phyloP scores from a whole-genome alignment of 2,329 filamentous ascomycete genomes.

The Ramichloridium luteum region DNA sequence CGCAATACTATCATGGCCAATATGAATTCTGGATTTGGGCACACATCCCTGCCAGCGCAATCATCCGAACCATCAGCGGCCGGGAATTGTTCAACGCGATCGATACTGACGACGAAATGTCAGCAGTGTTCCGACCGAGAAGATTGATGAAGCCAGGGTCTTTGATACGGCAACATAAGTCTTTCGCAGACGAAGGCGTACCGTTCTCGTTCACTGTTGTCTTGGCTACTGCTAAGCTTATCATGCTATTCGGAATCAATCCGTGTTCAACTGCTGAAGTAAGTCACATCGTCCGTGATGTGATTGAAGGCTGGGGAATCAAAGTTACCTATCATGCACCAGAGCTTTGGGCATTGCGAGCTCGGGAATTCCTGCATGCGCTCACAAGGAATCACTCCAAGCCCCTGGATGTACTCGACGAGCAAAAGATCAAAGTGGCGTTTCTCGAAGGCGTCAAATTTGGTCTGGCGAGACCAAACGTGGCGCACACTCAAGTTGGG shows the following conservation, averaged over 20 bases:
- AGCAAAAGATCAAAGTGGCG: not conserved
- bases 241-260: slow-evolving; percentile 1
- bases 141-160: not conserved
- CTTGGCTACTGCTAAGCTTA: slow-evolving; percentile 1
- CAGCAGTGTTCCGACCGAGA: not conserved
- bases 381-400: not conserved
- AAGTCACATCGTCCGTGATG: slow-evolving; percentile 1
- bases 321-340: not conserved
- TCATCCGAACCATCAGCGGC: slow-evolving; percentile 2
- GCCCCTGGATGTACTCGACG: not conserved
- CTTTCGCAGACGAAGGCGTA: not conserved
- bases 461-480: slow-evolving; percentile 1
- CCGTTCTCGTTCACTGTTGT: not conserved
- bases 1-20: not conserved
- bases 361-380: slow-evolving; percentile 1
- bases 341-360: not conserved
- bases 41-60: slow-evolving; percentile 1
- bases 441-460: slow-evolving; percentile 3
- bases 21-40: slow-evolving; percentile 3
- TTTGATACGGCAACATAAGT: not conserved
- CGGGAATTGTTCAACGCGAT: not conserved
- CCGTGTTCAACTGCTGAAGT: not conserved
- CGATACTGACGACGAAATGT: not conserved
- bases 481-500: slow-evolving; percentile 1
- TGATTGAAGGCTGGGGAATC: slow-evolving; percentile 1